phyloP scores from a whole-genome alignment of 2,329 filamentous ascomycete genomes.

The Periconia digitata region DNA sequence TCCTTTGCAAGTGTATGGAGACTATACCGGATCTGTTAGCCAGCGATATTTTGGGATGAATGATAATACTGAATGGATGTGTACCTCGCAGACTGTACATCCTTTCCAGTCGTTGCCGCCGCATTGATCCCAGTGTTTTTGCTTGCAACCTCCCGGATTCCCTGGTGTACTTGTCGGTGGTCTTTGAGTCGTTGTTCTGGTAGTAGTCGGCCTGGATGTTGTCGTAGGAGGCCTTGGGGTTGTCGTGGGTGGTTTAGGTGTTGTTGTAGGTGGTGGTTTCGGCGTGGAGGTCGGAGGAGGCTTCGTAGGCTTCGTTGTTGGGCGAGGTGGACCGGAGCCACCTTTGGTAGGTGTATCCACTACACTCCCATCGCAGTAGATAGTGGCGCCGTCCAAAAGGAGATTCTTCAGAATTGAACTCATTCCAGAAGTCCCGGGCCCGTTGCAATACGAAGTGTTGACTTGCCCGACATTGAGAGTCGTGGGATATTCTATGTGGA shows the following conservation, averaged over 20 bases:
- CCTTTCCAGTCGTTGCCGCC: slow-evolving; percentile 34
- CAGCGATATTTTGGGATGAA: neutral
- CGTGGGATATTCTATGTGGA: slow-evolving; percentile 37
- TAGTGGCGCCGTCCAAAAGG: slow-evolving; percentile 60
- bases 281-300: slow-evolving; percentile 5
- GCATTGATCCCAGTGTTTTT: slow-evolving; percentile 36
- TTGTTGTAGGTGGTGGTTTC: slow-evolving; percentile 2
- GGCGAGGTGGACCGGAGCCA: slow-evolving; percentile 18
- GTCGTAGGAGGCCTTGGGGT: slow-evolving; percentile 4
- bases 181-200: slow-evolving; percentile 12
- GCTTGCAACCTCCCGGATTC: slow-evolving; percentile 19
- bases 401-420: slow-evolving; percentile 67
- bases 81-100: slow-evolving; percentile 32
- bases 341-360: slow-evolving; percentile 34
- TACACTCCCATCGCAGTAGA: slow-evolving; percentile 51
- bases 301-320: slow-evolving; percentile 4
- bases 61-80: neutral
- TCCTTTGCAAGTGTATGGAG: slow-evolving; percentile 29
- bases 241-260: neutral
- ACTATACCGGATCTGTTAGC: slow-evolving; percentile 13
- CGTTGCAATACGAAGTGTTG: slow-evolving; percentile 44
- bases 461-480: slow-evolving; percentile 38
- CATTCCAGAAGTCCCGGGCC: slow-evolving; percentile 57
- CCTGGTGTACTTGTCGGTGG: slow-evolving; percentile 27
- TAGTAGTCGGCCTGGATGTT: slow-evolving; percentile 1